These are phyloP conservation scores for Entelexis sorbosivorans DNA, from an alignment of 1,139 yeast genomes.

Conservation along the genomic window DNA sequence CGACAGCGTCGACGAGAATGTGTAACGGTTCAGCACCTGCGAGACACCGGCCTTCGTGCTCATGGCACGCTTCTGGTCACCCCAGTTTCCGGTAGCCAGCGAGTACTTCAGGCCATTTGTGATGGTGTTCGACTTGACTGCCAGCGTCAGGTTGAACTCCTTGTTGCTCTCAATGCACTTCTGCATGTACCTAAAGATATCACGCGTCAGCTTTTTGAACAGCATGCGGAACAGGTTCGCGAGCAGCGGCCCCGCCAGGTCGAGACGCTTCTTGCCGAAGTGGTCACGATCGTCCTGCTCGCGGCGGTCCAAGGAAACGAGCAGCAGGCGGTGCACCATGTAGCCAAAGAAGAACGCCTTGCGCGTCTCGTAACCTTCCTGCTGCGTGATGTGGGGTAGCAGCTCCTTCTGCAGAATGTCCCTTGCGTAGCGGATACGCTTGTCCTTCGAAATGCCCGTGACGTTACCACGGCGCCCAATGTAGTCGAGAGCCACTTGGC, in stretches of 20 bases:
- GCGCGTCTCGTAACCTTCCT: constrained; percentile 92
- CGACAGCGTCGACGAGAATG: constrained; percentile 92
- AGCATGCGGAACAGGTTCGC: constrained; percentile 90
- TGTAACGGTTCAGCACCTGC: constrained; percentile 93
- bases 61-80: constrained; percentile 99
- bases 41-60: constrained; percentile 98
- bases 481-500: constrained; percentile 94
- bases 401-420: constrained; percentile 93
- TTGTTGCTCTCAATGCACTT: constrained; percentile 96
- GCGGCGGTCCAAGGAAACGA: constrained; percentile 92
- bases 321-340: constrained; percentile 87
- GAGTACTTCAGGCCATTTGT: constrained; percentile 97
- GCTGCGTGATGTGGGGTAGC: constrained; percentile 92
- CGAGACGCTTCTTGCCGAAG: constrained; percentile 95
- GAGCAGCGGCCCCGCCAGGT: constrained; percentile 93
- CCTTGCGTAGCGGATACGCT: constrained; percentile 95
- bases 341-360: constrained; percentile 96
- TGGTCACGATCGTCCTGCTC: constrained; percentile 99
- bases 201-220: constrained; percentile 86
- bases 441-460: constrained; percentile 89
- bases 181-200: constrained; percentile 95
- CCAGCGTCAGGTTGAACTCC: constrained; percentile 89
- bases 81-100: constrained; percentile 99
- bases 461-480: constrained; percentile 96
- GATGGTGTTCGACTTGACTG: constrained; percentile 92